Evolutionary conservation across 495 filamentous ascomycete species (phyloP), one percentile per base, ranked within the genome.

Genomic region (Aspergillus egyptiacus): DNA sequence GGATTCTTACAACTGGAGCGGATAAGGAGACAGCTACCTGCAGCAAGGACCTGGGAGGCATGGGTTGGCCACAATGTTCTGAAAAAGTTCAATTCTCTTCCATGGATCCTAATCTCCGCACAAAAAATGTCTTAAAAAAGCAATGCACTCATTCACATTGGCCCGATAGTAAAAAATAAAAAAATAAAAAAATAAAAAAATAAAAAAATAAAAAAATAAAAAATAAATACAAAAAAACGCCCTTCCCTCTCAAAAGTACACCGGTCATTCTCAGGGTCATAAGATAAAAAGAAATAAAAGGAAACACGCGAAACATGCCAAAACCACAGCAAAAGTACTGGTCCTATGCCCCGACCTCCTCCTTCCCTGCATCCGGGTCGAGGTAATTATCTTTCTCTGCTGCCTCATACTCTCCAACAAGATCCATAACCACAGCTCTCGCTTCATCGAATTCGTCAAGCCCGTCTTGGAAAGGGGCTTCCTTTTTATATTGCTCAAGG

Each of bases 361-460:
- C 73, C 53, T 73, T 73, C 8, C 78, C 80, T 3, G 72, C 71
- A 47, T 81, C 82, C 1, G 80, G 81, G 53, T 87, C 85, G 22
- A 98, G 70, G 67, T 98, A 98, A 58, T 87, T 80, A 45, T 86
- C 81, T 59, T 83, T 77, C 68, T 98, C 93, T 15, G 93, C 93
- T 17, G 90, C 91, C 68, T 97, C 93, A 62, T 98, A 98, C 72
- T 98, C 93, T 17, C 78, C 80, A 50, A 96, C 87, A 17, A 95
- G 71, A 57, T 94, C 90, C 58, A 80, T 80, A 10, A 96, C 90
- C 10, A 95, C 91, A 34, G 87, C 86, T 51, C 83, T 78, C 18
- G 93, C 87, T 66, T 96, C 90, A 65, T 98, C 93, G 61, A 98
- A 98, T 65, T 97, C 90, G 48, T 83, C 81, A n/a, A 97, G 64